phyloP scores from a whole-genome alignment of 208 protist genomes.

The Naegleria fowleri region DNA sequence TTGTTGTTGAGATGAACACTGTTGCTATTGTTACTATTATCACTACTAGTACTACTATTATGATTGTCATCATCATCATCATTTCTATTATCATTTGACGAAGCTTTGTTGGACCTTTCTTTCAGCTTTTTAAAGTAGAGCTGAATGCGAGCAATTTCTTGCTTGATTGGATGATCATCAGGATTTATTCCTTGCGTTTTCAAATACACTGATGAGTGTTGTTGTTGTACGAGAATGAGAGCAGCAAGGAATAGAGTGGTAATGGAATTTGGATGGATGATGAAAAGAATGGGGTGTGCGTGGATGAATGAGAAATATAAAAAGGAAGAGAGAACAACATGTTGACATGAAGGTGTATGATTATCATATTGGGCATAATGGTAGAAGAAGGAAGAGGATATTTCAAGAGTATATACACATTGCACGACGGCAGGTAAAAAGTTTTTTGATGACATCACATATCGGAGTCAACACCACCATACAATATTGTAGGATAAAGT shows the following conservation, averaged over 20 bases:
- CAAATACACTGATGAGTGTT: neutral
- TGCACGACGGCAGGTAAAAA: too few species aligned
- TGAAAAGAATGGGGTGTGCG: too few species aligned
- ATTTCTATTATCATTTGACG: neutral
- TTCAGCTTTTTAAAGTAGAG: conserved; percentile 1
- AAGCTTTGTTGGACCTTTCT: neutral
- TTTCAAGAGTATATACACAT: too few species aligned
- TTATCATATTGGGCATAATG: too few species aligned
- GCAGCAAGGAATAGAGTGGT: neutral
- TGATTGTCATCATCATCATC: too few species aligned
- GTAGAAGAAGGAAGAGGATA: too few species aligned
- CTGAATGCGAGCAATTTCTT: neutral
- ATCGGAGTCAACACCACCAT: neutral
- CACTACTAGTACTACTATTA: too few species aligned
- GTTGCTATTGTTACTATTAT: neutral
- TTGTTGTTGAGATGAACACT: neutral
- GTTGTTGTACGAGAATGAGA: neutral
- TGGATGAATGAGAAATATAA: too few species aligned
- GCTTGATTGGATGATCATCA: neutral
- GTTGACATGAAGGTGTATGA: too few species aligned
- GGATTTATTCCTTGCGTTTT: conserved; percentile 14
- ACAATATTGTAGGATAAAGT: too few species aligned
- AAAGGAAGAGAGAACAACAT: too few species aligned
- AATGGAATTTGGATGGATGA: too few species aligned
- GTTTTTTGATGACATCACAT: neutral